phyloP scores from a whole-genome alignment of 805 yeast species.

The Scheffersomyces lignosus region DNA sequence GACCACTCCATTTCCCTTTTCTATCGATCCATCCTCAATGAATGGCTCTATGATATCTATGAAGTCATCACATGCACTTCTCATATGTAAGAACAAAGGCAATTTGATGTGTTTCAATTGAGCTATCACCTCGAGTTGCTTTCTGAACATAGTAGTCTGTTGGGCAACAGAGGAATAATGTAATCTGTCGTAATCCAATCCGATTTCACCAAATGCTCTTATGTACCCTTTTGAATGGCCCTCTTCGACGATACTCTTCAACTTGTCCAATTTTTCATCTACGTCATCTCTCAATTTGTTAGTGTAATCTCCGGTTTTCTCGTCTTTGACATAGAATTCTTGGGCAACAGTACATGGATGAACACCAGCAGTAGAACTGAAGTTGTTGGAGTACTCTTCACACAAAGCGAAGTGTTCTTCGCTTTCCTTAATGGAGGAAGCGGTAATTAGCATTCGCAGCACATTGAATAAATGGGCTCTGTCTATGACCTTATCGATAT shows the following conservation, averaged over 20 bases:
- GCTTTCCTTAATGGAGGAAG: slow-evolving; percentile 73
- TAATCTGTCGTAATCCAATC: slow-evolving; percentile 89
- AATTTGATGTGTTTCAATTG: slow-evolving; percentile 44
- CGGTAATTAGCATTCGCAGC: slow-evolving; percentile 73
- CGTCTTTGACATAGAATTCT: slow-evolving; percentile 33
- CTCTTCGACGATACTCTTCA: slow-evolving; percentile 49
- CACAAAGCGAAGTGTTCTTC: slow-evolving; percentile 60
- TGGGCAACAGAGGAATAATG: slow-evolving; percentile 68
- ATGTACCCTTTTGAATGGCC: slow-evolving; percentile 56
- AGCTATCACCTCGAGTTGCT: slow-evolving; percentile 67
- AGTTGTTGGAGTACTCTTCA: slow-evolving; percentile 27
- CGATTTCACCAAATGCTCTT: slow-evolving; percentile 91
- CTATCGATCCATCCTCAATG: slow-evolving; percentile 41
- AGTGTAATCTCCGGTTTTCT: slow-evolving; percentile 19
- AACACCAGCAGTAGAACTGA: slow-evolving; percentile 81
- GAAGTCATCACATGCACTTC: slow-evolving; percentile 84
- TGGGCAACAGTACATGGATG: slow-evolving; percentile 85
- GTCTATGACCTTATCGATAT: slow-evolving; percentile 59
- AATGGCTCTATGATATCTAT: slow-evolving; percentile 62
- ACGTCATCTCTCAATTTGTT: slow-evolving; percentile 37
- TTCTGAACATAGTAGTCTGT: slow-evolving; percentile 66
- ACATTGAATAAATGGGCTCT: slow-evolving; percentile 72
- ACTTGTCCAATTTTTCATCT: slow-evolving; percentile 44
- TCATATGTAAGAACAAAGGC: slow-evolving; percentile 89
- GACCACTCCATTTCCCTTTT: slow-evolving; percentile 69